phyloP scores from a whole-genome alignment of 2,329 filamentous ascomycete species.

The Alternaria metachromatica region DNA sequence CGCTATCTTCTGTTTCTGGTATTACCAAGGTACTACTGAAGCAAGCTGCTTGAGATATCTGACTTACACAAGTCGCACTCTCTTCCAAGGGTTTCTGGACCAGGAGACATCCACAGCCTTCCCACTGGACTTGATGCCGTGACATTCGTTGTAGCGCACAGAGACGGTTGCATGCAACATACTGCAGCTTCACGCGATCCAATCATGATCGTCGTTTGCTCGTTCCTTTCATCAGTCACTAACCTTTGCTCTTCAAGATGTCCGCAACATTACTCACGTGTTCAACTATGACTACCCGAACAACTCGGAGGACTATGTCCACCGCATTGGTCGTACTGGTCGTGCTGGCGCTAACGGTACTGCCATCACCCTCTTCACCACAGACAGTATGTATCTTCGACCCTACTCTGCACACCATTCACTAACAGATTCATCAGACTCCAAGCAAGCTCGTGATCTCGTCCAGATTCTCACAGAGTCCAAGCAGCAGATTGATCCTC shows the following conservation, averaged over 20 bases:
- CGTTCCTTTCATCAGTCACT: slow-evolving; percentile 64
- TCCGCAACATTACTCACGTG: slow-evolving; percentile 99
- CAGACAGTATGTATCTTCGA: slow-evolving; percentile 80
- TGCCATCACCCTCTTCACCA: slow-evolving; percentile 98
- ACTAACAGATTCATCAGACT: slow-evolving; percentile 52
- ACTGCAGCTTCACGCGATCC: slow-evolving; percentile 65
- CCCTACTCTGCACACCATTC: background rate
- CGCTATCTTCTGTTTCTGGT: slow-evolving; percentile 74
- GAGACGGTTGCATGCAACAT: slow-evolving; percentile 63
- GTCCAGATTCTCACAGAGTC: slow-evolving; percentile 91
- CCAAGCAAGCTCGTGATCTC: slow-evolving; percentile 85
- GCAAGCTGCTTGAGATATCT: slow-evolving; percentile 74
- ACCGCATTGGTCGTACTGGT: slow-evolving; percentile 72
- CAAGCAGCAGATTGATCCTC: slow-evolving; percentile 97
- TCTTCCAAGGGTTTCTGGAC: slow-evolving; percentile 72
- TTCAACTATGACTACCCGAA: slow-evolving; percentile 99
- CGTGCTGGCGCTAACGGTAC: slow-evolving; percentile 87
- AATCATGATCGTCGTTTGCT: slow-evolving; percentile 60
- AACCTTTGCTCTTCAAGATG: slow-evolving; percentile 89
- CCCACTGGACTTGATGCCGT: slow-evolving; percentile 54
- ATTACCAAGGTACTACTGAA: slow-evolving; percentile 70
- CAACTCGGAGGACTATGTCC: slow-evolving; percentile 76
- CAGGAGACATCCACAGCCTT: slow-evolving; percentile 64
- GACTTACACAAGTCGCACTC: slow-evolving; percentile 75
- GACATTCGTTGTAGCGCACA: slow-evolving; percentile 57